Evolutionary conservation across 163 green algal genomes (phyloP).

Genomic region (Prototheca wickerhamii): DNA sequence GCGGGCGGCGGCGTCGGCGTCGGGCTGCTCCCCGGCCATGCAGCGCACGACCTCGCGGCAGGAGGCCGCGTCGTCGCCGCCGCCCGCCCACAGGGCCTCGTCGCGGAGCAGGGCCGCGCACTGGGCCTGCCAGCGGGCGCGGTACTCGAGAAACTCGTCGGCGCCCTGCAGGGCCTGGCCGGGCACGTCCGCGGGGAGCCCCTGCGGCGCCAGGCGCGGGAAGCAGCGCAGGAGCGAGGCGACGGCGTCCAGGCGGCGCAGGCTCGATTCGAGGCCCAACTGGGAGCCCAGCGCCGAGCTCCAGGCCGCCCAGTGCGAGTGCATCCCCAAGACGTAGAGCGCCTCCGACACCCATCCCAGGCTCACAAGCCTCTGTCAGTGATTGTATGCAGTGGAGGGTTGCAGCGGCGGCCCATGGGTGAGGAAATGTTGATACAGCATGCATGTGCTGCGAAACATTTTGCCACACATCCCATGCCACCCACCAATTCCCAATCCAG

Average conservation of each 20-base stretch:
- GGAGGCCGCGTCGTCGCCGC: constrained; percentile 14
- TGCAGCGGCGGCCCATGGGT: not conserved
- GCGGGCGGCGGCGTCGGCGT: not conserved
- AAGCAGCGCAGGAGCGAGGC: constrained; percentile 24
- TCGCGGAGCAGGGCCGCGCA: constrained; percentile 12
- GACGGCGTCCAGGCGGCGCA: constrained; percentile 16
- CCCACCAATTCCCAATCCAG: not conserved
- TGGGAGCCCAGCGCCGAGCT: not conserved
- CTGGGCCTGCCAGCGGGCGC: constrained; percentile 26
- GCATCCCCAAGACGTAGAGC: constrained; percentile 29
- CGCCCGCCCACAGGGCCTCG: constrained; percentile 16
- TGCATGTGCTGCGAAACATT: no score
- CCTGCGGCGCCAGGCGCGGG: constrained; percentile 1
- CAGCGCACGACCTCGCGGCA: constrained; percentile 11
- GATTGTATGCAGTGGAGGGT: not conserved
- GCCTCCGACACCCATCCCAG: constrained; percentile 34
- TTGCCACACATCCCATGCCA: no score
- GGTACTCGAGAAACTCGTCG: constrained; percentile 10
- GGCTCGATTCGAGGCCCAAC: not conserved
- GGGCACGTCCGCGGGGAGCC: no score
- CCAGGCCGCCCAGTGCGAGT: constrained; percentile 29
- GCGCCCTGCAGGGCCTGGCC: constrained; percentile 9
- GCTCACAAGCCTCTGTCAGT: constrained; percentile 12
- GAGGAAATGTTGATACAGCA: no score
- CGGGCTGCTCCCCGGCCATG: constrained; percentile 15